These are phyloP conservation scores for Spathaspora arborariae DNA, from an alignment of 805 yeast species.

Conservation along the genomic window DNA sequence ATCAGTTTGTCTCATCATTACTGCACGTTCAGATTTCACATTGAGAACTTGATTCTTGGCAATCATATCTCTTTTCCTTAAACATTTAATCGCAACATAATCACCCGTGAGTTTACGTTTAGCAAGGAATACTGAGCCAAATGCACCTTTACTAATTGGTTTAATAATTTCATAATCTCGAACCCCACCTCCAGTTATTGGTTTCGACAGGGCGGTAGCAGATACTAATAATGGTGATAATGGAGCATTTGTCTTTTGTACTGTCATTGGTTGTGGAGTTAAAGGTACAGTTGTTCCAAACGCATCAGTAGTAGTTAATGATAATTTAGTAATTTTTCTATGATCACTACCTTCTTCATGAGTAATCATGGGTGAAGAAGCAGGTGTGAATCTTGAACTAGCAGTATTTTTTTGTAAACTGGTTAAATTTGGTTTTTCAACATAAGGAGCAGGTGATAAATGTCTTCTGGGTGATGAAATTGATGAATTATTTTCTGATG, in stretches of 20 bases:
- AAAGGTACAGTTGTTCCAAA: constrained; percentile 1
- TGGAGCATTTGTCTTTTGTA: constrained; percentile 43
- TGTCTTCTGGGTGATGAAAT: constrained; percentile 54
- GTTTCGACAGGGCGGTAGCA: constrained; percentile 49
- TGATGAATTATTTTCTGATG: constrained; percentile 24
- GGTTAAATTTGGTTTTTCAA: constrained; percentile 51
- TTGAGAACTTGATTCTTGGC: constrained; percentile 95
- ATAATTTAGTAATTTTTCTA: constrained; percentile 6
- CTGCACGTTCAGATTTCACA: constrained; percentile 92
- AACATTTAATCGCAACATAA: constrained; percentile 88
- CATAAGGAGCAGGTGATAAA: constrained; percentile 49
- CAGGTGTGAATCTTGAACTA: constrained; percentile 37
- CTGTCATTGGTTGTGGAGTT: constrained; percentile 9
- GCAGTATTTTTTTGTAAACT: constrained; percentile 53
- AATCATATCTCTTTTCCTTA: constrained; percentile 92
- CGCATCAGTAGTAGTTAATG: constrained; percentile 22
- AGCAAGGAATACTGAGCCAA: constrained; percentile 90
- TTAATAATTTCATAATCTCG: constrained; percentile 86
- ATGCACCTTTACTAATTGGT: constrained; percentile 96
- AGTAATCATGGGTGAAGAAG: constrained; percentile 52
- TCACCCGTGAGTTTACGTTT: constrained; percentile 85
- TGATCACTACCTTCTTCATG: constrained; percentile 2
- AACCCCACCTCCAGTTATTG: constrained; percentile 61
- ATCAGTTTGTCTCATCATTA: constrained; percentile 95
- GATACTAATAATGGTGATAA: constrained; percentile 77